Conservation (phyloP, 805 yeast genomes). For the Nakazawaea anatomiae region DNA sequence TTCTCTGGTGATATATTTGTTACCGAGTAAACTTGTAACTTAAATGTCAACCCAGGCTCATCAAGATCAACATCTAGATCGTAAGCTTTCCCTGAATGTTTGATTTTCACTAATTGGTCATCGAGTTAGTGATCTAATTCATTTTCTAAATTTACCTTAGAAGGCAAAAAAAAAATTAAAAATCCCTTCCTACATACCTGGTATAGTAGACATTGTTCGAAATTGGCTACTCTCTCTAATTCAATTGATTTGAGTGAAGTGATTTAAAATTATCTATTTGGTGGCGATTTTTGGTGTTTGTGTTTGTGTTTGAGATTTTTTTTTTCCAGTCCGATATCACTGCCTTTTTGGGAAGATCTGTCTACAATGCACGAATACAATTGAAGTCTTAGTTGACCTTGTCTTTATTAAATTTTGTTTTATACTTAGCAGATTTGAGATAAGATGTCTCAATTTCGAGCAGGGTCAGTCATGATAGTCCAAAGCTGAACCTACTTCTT, state of each 20-base stretch:
- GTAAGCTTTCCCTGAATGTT: constrained; percentile 65
- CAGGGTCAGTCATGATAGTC: no score
- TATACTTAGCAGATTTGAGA: no score
- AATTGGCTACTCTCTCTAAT: constrained; percentile 13
- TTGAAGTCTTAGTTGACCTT: no score
- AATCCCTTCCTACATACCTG: neutral
- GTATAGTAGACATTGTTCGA: neutral
- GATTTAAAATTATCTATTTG: neutral
- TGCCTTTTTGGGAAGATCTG: no score
- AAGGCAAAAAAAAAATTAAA: neutral
- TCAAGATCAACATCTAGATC: constrained; percentile 48
- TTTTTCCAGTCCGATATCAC: no score
- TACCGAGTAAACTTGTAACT: constrained; percentile 58
- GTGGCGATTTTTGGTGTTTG: neutral
- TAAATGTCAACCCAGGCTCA: constrained; percentile 58
- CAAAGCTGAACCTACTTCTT: no score
- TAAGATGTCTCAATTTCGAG: no score
- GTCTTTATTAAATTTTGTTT: no score
- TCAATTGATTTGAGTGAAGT: constrained; percentile 38
- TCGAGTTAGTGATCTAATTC: neutral
- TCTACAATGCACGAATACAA: no score
- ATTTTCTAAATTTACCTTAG: neutral
- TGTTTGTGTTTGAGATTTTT: no score
- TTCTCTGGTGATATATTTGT: constrained; percentile 85
- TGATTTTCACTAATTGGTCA: constrained; percentile 34